Percentiles rank a stretch among this genome's conserved stretches.
phyloP scores from a whole-genome alignment of 768 basidiomycete genomes.

The Pleurotus djamor region DNA sequence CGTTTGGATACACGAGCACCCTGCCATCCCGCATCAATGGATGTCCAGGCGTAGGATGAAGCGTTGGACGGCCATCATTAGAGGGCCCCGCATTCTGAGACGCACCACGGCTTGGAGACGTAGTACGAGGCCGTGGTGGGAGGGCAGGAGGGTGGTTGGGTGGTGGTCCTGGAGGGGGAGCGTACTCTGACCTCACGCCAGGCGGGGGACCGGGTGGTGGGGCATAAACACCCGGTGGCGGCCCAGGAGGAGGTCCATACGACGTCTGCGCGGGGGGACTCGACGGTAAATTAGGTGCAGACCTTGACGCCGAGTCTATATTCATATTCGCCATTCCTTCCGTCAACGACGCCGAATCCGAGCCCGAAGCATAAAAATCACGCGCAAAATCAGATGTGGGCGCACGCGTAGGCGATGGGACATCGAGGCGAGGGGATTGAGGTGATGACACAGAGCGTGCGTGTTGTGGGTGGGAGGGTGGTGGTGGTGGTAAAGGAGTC shows the following conservation, averaged over 20 bases:
- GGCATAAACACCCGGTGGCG: conserved; percentile 17
- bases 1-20: conserved; percentile 69
- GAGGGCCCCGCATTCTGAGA: conserved; percentile 11
- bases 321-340: not conserved
- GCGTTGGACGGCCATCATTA: conserved; percentile 65
- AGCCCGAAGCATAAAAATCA: conserved; percentile 58
- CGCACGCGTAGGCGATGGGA: not conserved
- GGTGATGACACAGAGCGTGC: conserved; percentile 4
- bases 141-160: conserved; percentile 13
- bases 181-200: not conserved
- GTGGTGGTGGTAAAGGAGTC: not conserved
- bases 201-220: conserved; percentile 27
- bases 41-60: conserved; percentile 59
- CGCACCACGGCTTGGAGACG: conserved; percentile 5
- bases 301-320: not conserved
- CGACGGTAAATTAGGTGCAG: not conserved
- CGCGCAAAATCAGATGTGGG: conserved; percentile 52
- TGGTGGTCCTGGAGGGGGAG: conserved; percentile 7
- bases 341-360: conserved; percentile 10
- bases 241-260: conserved; percentile 1
- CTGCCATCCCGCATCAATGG: conserved; percentile 61
- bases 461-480: not conserved
- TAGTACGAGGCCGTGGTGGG: conserved; percentile 23
- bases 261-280: not conserved
- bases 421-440: not conserved